Percentiles rank a stretch among this genome's conserved stretches.
Evolutionary conservation across 345 rosid genomes (phyloP).

Genomic region (Dipteronia sinensis): DNA sequence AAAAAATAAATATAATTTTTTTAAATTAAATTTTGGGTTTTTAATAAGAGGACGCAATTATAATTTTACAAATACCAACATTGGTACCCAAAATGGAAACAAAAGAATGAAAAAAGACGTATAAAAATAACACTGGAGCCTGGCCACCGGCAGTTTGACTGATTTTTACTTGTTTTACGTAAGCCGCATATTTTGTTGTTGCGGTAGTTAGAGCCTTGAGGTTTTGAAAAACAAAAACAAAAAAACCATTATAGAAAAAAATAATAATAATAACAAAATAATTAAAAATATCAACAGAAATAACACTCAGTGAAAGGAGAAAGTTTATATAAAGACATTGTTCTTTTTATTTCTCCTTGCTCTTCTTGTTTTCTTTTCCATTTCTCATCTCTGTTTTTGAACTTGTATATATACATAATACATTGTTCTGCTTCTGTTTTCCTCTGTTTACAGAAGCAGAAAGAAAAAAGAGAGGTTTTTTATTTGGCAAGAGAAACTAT

Average conservation of each 20-base stretch:
- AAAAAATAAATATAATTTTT: too few relatives aligned
- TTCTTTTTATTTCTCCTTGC: constrained; percentile 30
- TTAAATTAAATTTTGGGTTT: too few relatives aligned
- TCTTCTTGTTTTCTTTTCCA: constrained; percentile 20
- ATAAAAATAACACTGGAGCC: too few relatives aligned
- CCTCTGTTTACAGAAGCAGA: constrained; percentile 23
- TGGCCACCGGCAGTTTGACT: too few relatives aligned
- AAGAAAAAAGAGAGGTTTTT: background rate
- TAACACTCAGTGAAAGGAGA: constrained; percentile 10
- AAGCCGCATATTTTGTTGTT: constrained; percentile 28
- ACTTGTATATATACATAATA: background rate
- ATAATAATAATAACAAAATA: background rate
- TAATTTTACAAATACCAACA: background rate
- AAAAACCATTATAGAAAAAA: background rate
- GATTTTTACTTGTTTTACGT: background rate
- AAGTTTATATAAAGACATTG: constrained; percentile 39
- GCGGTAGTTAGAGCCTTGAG: constrained; percentile 15
- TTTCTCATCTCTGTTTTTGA: constrained; percentile 14
- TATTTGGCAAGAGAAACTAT: background rate
- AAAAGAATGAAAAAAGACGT: too few relatives aligned
- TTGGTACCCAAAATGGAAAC: background rate
- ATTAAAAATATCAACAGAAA: background rate
- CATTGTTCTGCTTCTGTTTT: constrained; percentile 37
- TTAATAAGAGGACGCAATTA: background rate
- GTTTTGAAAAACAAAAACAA: constrained; percentile 4